phyloP scores from a whole-genome alignment of 768 basidiomycete genomes.

The Tricholoma sp. region DNA sequence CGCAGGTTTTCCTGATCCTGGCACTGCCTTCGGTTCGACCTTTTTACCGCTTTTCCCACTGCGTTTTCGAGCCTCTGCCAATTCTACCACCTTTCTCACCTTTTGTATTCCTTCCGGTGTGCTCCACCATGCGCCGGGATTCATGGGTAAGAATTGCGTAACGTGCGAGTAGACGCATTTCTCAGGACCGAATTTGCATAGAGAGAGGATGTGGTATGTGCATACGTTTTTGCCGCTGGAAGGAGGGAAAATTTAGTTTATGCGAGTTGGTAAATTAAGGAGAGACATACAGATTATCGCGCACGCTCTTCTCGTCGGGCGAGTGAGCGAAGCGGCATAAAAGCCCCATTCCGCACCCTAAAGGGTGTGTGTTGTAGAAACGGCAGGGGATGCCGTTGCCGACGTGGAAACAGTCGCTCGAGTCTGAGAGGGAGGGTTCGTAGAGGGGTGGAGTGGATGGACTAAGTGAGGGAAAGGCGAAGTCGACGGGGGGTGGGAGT shows the following conservation, averaged over 20 bases:
- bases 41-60: conserved; percentile 7
- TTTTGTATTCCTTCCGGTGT: conserved; percentile 12
- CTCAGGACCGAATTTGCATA: conserved; percentile 32
- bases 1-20: neutral
- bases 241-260: neutral
- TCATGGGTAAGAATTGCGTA: conserved; percentile 28
- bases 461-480: conserved; percentile 21
- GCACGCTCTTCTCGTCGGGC: conserved; percentile 48
- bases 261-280: neutral
- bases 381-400: conserved; percentile 51
- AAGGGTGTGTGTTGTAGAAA: conserved; percentile 45
- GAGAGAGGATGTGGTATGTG: conserved; percentile 31
- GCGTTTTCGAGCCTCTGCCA: conserved; percentile 16
- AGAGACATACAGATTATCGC: conserved; percentile 45
- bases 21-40: neutral
- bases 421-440: conserved; percentile 38
- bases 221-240: conserved; percentile 51
- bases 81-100: conserved; percentile 16
- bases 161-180: conserved; percentile 36
- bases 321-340: conserved; percentile 47
- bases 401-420: conserved; percentile 46
- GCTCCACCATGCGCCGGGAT: conserved; percentile 32
- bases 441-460: neutral
- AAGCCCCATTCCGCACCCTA: conserved; percentile 37
- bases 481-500: conserved; percentile 20